Percentiles rank a stretch among this genome's conserved stretches.
phyloP scores from a whole-genome alignment of 2,329 filamentous ascomycete species.

The Chrysoporthe cubensis region DNA sequence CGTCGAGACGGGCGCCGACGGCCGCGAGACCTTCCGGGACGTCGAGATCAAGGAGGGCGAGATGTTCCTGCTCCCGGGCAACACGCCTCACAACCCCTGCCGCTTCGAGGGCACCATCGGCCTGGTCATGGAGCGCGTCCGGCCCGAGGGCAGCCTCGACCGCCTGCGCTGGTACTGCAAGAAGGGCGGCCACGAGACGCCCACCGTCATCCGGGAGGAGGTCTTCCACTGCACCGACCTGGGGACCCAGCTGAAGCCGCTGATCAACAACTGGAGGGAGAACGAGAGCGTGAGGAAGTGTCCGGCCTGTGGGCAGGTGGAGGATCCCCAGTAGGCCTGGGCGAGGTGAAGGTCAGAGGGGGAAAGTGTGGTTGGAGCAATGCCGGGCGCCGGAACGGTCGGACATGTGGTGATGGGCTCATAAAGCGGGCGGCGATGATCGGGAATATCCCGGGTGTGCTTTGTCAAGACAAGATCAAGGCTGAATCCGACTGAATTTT shows the following conservation, averaged over 20 bases:
- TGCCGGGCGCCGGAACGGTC: background rate
- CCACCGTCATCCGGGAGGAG: conserved; percentile 31
- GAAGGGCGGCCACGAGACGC: conserved; percentile 31
- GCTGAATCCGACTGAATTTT: background rate
- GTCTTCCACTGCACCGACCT: conserved; percentile 31
- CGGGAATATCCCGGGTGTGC: background rate
- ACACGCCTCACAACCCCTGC: conserved; percentile 32
- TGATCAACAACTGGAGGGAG: conserved; percentile 31
- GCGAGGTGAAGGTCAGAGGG: background rate
- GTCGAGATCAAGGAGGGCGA: conserved; percentile 30
- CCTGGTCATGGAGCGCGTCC: conserved; percentile 31
- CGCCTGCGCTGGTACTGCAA: conserved; percentile 32
- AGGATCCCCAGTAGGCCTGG: conserved; percentile 25
- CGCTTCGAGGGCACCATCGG: conserved; percentile 31
- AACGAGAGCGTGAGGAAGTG: conserved; percentile 30
- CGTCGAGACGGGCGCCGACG: conserved; percentile 25
- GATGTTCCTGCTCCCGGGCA: conserved; percentile 31
- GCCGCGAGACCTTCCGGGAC: conserved; percentile 27
- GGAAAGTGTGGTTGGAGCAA: background rate
- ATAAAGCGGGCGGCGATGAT: background rate
- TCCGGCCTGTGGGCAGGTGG: conserved; percentile 23
- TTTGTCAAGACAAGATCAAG: background rate
- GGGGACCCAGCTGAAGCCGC: conserved; percentile 32
- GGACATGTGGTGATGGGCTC: background rate
- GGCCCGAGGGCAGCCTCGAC: conserved; percentile 31